Conservation (phyloP, 345 rosid genomes). For the Tarenaya hassleriana region DNA sequence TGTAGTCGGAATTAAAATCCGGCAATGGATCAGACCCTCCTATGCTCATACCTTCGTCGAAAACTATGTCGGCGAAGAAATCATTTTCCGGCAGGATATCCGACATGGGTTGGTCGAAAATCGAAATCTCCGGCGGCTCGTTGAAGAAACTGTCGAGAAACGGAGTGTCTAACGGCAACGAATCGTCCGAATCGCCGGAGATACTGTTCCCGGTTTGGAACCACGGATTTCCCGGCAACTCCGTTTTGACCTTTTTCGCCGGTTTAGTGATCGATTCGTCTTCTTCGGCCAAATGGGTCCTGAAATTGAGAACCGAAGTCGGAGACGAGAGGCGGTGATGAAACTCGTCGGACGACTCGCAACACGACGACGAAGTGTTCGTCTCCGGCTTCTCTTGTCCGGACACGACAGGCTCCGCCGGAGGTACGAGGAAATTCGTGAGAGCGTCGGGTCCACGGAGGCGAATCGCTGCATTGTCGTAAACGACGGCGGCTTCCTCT, state of each 20-base stretch:
- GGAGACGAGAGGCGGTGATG: constrained; percentile 58
- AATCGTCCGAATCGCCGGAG: constrained; percentile 36
- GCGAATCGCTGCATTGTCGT: constrained; percentile 81
- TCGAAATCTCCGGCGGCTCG: constrained; percentile 38
- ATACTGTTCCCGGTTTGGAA: constrained; percentile 22
- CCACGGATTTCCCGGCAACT: constrained; percentile 18
- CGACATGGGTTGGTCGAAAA: constrained; percentile 40
- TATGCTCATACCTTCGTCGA: constrained; percentile 33
- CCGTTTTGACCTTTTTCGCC: constrained; percentile 13
- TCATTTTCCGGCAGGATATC: constrained; percentile 30
- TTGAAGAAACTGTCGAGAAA: constrained; percentile 56
- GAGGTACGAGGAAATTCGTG: constrained; percentile 63
- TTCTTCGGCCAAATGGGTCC: constrained; percentile 36
- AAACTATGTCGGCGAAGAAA: constrained; percentile 35
- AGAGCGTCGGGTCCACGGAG: constrained; percentile 87
- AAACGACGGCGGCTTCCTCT: constrained; percentile 92
- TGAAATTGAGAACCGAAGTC: constrained; percentile 68
- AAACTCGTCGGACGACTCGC: constrained; percentile 60
- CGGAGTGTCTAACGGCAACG: constrained; percentile 39
- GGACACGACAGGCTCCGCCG: constrained; percentile 17
- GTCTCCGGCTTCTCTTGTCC: constrained; percentile 27
- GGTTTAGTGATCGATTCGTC: constrained; percentile 22
- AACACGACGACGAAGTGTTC: constrained; percentile 28
- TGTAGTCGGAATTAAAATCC: constrained; percentile 32
- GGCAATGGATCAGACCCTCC: constrained; percentile 5